A percentile compares a stretch with the other conserved stretches of the same genome.
Evolutionary conservation across 1,284 basidiomycete species (phyloP).

Genomic region (Thecaphora thlaspeos): DNA sequence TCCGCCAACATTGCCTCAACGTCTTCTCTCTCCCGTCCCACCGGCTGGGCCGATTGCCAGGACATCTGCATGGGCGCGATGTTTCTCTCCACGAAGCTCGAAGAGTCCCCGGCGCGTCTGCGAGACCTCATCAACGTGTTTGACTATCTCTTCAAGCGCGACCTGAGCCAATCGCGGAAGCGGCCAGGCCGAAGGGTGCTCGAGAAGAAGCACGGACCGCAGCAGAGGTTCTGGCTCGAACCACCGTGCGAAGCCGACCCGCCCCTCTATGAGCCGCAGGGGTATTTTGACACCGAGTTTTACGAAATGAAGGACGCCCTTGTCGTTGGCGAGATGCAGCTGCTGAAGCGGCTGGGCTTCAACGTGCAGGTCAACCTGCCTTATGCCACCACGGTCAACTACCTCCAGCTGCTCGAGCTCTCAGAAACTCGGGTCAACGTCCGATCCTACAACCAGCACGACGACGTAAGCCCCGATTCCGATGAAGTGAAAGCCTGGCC

Average conservation of each 20-base stretch:
- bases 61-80: constrained; percentile 89
- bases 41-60: neutral
- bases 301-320: constrained; percentile 85
- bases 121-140: constrained; percentile 93
- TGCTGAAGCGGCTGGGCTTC: constrained; percentile 70
- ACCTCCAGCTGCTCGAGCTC: constrained; percentile 83
- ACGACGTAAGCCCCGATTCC: neutral
- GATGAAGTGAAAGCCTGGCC: neutral
- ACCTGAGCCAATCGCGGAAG: constrained; percentile 6
- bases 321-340: constrained; percentile 94
- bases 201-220: neutral
- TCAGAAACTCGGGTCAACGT: constrained; percentile 15
- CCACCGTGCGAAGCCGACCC: neutral
- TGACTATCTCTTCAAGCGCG: constrained; percentile 67
- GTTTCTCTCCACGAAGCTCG: constrained; percentile 91
- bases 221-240: too few species aligned
- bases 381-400: constrained; percentile 92
- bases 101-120: constrained; percentile 86
- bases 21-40: too few species aligned
- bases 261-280: constrained; percentile 74
- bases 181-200: constrained; percentile 2
- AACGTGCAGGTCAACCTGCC: constrained; percentile 72
- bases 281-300: constrained; percentile 77
- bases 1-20: too few species aligned
- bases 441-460: neutral